A percentile compares a stretch with the other conserved stretches of the same genome.
Conservation (phyloP, 148 eudicot species). For the Nyssa sinensis region DNA sequence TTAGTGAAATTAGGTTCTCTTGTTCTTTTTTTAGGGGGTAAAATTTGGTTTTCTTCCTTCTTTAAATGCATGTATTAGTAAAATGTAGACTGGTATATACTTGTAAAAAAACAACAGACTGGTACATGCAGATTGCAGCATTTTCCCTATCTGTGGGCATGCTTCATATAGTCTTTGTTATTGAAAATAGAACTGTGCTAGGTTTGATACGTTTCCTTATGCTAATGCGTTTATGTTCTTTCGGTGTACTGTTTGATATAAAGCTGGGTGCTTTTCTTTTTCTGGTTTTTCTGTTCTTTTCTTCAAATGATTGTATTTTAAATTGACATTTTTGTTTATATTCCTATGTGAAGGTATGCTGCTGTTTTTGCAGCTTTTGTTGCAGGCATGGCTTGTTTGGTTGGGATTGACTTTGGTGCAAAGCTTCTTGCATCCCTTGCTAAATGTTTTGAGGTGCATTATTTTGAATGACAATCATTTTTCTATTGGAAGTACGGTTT, state of each 20-base stretch:
- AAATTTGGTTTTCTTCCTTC: background rate
- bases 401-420: constrained; percentile 96
- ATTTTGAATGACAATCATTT: background rate
- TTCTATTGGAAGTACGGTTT: background rate
- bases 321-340: constrained; percentile 20
- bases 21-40: background rate
- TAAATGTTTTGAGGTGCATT: constrained; percentile 72
- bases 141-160: background rate
- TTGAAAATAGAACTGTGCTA: background rate
- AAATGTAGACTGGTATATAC: background rate
- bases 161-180: background rate
- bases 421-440: constrained; percentile 82
- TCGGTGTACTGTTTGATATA: background rate
- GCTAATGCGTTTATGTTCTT: background rate
- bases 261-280: background rate
- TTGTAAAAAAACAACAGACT: too few species aligned
- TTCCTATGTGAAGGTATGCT: constrained; percentile 62
- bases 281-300: background rate
- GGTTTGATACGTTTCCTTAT: background rate
- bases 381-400: constrained; percentile 81
- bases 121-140: background rate
- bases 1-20: background rate
- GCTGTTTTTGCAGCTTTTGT: constrained; percentile 92
- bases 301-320: constrained; percentile 2
- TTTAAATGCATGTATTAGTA: background rate